Evolutionary conservation across 352 stramenopile genomes (phyloP).

Genomic region (Globisporangium okanoganense): DNA sequence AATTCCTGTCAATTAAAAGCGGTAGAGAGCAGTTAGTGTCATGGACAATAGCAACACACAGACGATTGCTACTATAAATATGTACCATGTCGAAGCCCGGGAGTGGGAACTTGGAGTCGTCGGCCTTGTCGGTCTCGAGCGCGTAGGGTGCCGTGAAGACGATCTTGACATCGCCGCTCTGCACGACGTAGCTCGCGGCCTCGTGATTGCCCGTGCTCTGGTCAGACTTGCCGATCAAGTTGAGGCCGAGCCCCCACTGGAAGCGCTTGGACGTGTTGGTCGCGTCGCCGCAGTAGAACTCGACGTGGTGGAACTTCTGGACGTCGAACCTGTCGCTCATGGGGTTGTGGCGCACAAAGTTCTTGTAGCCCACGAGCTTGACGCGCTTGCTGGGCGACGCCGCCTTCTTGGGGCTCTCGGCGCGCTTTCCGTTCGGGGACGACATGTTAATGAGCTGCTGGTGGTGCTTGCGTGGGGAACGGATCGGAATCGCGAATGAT

Average conservation of each 20-base stretch:
- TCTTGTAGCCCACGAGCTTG: constrained; percentile 66
- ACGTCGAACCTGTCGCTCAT: constrained; percentile 73
- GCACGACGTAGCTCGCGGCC: constrained; percentile 83
- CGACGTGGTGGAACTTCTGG: constrained; percentile 81
- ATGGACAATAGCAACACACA: background rate
- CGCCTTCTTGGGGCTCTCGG: background rate
- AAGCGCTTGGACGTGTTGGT: constrained; percentile 81
- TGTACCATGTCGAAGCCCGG: constrained; percentile 54
- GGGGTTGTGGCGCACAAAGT: constrained; percentile 78
- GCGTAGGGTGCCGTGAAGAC: constrained; percentile 89
- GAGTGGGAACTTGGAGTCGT: constrained; percentile 40
- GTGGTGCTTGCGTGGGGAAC: constrained; percentile 2
- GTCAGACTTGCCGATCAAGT: constrained; percentile 77
- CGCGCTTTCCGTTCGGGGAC: constrained; percentile 9
- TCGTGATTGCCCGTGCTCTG: constrained; percentile 85
- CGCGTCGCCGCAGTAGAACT: constrained; percentile 81
- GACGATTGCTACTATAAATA: background rate
- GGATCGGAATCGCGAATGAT: constrained; percentile 4
- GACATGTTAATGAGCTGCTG: background rate
- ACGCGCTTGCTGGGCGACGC: constrained; percentile 38
- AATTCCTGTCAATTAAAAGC: constrained; percentile 21
- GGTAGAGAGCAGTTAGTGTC: constrained; percentile 1
- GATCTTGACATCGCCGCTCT: constrained; percentile 76
- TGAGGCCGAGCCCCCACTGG: constrained; percentile 80
- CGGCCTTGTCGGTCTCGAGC: constrained; percentile 56